These are phyloP conservation scores for Serendipita sp. DNA, from an alignment of 768 basidiomycete species.

Conservation along the genomic window DNA sequence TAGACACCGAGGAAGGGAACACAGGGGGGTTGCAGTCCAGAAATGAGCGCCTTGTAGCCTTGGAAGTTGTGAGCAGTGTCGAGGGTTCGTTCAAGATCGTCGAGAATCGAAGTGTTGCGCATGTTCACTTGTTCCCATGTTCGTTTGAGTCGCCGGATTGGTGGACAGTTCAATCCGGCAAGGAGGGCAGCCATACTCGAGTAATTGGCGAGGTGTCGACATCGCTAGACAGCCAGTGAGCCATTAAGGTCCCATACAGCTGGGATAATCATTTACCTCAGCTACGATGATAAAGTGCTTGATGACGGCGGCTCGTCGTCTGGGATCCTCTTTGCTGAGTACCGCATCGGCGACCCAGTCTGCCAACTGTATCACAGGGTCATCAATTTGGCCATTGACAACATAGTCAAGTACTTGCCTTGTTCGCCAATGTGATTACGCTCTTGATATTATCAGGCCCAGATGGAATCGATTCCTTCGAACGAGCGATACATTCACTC, in stretches of 20 bases:
- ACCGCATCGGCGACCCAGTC: constrained; percentile 84
- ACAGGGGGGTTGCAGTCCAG: constrained; percentile 76
- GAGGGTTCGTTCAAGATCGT: constrained; percentile 73
- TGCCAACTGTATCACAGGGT: constrained; percentile 44
- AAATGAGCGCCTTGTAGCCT: constrained; percentile 75
- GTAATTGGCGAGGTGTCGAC: constrained; percentile 80
- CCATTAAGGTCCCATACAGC: neutral
- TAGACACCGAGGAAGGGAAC: constrained; percentile 86
- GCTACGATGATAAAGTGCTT: constrained; percentile 88
- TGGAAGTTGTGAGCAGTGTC: constrained; percentile 90
- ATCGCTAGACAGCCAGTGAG: constrained; percentile 43
- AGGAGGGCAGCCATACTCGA: constrained; percentile 95
- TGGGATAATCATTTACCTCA: constrained; percentile 36
- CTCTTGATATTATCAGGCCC: constrained; percentile 72
- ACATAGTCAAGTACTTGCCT: constrained; percentile 32
- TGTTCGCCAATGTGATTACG: constrained; percentile 78
- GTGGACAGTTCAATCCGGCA: constrained; percentile 85
- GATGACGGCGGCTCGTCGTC: constrained; percentile 62
- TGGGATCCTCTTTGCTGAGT: constrained; percentile 65
- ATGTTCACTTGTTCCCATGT: constrained; percentile 83
- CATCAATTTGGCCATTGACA: constrained; percentile 5
- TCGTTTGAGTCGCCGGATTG: constrained; percentile 80
- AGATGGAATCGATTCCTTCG: constrained; percentile 50
- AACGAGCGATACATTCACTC: constrained; percentile 77
- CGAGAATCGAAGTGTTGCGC: constrained; percentile 56